Evolutionary conservation across 495 filamentous ascomycete genomes (phyloP).

Genomic region (Xylaria castorea): DNA sequence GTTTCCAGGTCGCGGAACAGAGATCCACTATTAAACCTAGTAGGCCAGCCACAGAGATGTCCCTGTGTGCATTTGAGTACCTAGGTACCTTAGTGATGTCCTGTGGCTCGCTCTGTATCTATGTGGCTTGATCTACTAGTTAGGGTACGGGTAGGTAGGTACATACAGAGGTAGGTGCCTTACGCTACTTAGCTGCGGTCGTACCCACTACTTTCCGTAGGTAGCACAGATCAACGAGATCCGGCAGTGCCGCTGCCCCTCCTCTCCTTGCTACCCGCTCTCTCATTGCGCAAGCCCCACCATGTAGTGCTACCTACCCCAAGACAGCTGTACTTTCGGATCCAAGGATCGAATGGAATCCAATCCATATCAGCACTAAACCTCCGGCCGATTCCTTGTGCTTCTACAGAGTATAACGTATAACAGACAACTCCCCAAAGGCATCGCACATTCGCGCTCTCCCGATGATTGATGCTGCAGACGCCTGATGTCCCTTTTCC

Average conservation of each 20-base stretch:
- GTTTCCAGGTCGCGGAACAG: slow-evolving; percentile 19
- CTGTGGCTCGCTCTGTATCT: background rate
- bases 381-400: slow-evolving; percentile 29
- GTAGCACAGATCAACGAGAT: slow-evolving; percentile 1
- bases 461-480: slow-evolving; percentile 7
- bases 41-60: slow-evolving; percentile 2
- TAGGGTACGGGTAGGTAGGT: too few relatives aligned
- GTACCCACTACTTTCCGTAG: background rate
- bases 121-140: background rate
- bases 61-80: background rate
- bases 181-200: too few relatives aligned
- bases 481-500: slow-evolving; percentile 3
- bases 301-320: background rate
- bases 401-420: too few relatives aligned
- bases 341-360: background rate
- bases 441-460: slow-evolving; percentile 7
- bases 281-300: slow-evolving; percentile 10
- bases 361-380: slow-evolving; percentile 19
- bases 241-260: slow-evolving; percentile 19
- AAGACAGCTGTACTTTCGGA: background rate
- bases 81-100: background rate
- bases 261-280: slow-evolving; percentile 1
- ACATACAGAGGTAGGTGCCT: too few relatives aligned
- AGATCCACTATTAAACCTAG: background rate
- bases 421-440: slow-evolving; percentile 14